Evolutionary conservation across 805 yeast genomes (phyloP).

Genomic region (Pichia deserticola): DNA sequence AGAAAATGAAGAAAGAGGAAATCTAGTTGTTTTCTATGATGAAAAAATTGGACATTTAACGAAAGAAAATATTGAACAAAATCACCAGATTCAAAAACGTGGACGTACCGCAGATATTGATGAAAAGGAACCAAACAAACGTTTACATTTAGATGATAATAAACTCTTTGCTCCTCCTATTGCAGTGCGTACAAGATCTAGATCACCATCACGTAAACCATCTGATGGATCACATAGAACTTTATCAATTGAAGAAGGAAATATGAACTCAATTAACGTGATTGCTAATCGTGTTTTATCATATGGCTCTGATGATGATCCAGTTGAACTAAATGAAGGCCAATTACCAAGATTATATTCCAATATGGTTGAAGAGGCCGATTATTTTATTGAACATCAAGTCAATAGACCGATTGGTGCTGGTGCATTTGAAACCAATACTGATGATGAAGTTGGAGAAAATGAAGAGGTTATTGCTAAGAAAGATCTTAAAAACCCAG

Average conservation of each 20-base stretch:
- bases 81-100: not conserved
- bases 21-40: too few species aligned
- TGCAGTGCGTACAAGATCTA: constrained; percentile 16
- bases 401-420: not conserved
- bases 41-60: too few species aligned
- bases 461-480: too few species aligned
- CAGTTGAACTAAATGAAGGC: constrained; percentile 7
- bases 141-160: not conserved
- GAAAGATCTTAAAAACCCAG: too few species aligned
- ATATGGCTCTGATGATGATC: constrained; percentile 21
- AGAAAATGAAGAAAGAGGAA: too few species aligned
- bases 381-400: constrained; percentile 21
- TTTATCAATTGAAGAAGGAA: not conserved
- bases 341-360: constrained; percentile 19
- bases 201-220: constrained; percentile 20
- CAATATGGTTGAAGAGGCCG: constrained; percentile 23
- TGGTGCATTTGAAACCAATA: constrained; percentile 1
- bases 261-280: not conserved
- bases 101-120: not conserved
- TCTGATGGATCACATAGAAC: not conserved
- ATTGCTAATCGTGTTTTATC: constrained; percentile 21
- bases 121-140: not conserved
- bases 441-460: constrained; percentile 3
- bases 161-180: constrained; percentile 9
- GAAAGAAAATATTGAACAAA: not conserved